phyloP scores from a whole-genome alignment of 768 basidiomycete species.

The Fomitopsis pulvina region DNA sequence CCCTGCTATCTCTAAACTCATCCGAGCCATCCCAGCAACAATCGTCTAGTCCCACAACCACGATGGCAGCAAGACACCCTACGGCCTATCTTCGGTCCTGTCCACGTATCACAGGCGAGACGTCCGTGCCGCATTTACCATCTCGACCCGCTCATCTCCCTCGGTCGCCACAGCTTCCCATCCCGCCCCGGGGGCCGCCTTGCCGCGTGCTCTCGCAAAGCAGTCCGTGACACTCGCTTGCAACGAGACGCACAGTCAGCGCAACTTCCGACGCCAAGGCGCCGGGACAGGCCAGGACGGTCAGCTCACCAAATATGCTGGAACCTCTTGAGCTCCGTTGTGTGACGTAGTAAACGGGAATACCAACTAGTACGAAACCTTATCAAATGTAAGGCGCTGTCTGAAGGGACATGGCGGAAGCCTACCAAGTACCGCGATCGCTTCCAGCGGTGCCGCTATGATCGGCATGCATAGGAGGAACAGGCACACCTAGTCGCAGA shows the following conservation, averaged over 20 bases:
- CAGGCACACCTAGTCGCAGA: slow-evolving; percentile 60
- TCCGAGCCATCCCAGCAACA: too few species aligned
- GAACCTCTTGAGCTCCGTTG: slow-evolving; percentile 30
- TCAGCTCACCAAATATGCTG: slow-evolving; percentile 18
- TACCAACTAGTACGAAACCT: slow-evolving; percentile 75
- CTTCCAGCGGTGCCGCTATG: slow-evolving; percentile 87
- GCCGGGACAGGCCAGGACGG: too few species aligned
- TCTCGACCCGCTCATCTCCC: slow-evolving; percentile 64
- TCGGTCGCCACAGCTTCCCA: slow-evolving; percentile 77
- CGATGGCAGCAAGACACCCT: not conserved
- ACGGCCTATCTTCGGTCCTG: not conserved
- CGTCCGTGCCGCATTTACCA: slow-evolving; percentile 32
- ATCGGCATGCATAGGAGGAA: slow-evolving; percentile 93
- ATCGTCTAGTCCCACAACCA: too few species aligned
- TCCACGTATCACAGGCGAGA: not conserved
- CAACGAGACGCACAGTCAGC: slow-evolving; percentile 4
- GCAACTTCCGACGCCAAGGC: too few species aligned
- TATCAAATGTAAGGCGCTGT: slow-evolving; percentile 2
- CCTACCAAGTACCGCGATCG: slow-evolving; percentile 79
- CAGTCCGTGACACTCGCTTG: slow-evolving; percentile 37
- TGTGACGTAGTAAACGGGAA: slow-evolving; percentile 82
- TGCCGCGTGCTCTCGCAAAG: slow-evolving; percentile 43
- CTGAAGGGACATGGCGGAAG: slow-evolving; percentile 2
- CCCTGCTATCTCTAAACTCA: too few species aligned
- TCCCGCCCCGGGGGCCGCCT: slow-evolving; percentile 49